Base-by-base conservation (phyloP, 208 protist species). In the Acanthamoeba divionensis region DNA sequence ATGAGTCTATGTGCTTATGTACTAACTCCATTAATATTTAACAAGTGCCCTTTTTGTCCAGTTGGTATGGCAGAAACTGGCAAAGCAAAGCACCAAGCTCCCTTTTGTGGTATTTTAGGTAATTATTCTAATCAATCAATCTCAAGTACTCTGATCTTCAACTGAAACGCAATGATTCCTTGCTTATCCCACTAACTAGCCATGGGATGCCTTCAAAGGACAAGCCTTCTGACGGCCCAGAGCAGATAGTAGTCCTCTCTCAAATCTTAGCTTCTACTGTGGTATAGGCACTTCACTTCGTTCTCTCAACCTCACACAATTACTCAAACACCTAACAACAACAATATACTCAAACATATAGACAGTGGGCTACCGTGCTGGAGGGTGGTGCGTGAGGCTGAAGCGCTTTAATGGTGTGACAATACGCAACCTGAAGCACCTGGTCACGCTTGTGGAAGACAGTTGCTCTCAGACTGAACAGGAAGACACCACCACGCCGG, bases 281-380 rank as follows among this genome's bases (percentile, higher is more conserved):
- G 21, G n/a, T n/a, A n/a, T n/a, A n/a, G n/a, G n/a, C n/a, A n/a
- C n/a, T n/a, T n/a, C n/a, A n/a, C n/a, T n/a, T n/a, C n/a, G n/a
- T n/a, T n/a, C n/a, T n/a, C n/a, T n/a, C n/a, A n/a, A n/a, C n/a
- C n/a, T n/a, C n/a, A n/a, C n/a, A n/a, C n/a, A n/a, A n/a, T n/a
- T n/a, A n/a, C n/a, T n/a, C n/a, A n/a, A n/a, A n/a, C n/a, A n/a
- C n/a, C n/a, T n/a, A n/a, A n/a, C n/a, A n/a, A n/a, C n/a, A n/a
- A n/a, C n/a, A n/a, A n/a, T n/a, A n/a, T n/a, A n/a, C n/a, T n/a
- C n/a, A n/a, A n/a, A n/a, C n/a, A n/a, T n/a, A n/a, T n/a, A n/a
- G n/a, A 92, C 90, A 3, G 29, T 90, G 15, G 90, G 90, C 63
- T 92, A 92, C 24, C 38, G 41, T 12, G 85, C 60, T 13, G 57